Base-by-base conservation (phyloP, 371 early-diverging fungal genomes). In the Mucor piriformis region DNA sequence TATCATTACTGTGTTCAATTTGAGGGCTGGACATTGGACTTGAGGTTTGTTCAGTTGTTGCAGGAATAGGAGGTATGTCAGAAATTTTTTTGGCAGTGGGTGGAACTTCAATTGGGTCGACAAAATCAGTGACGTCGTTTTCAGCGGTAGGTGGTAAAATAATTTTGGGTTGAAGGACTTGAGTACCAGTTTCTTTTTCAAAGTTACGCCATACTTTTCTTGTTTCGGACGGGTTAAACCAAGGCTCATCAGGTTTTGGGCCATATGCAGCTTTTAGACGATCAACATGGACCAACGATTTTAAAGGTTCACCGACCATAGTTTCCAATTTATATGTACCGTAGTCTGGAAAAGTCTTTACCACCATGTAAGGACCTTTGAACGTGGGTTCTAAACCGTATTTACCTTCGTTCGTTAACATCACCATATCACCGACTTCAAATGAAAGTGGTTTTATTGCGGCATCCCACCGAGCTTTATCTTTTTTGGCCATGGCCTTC, bases 401-500 rank as follows among this genome's bases (percentile, higher is more conserved):
- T 20, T 46, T 42, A 20, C 44, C 53, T 47, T 60, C 61, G 21
- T 61, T 46, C 2, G 38, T 44, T 12, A 61, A 32, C 42, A 47
- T 38, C 1, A 61, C 54, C 18, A 46, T 35, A n/a, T 61, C 51
- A 62, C 62, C 56, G 25, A 27, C 13, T 33, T 54, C 56, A 54
- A 55, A 61, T 16, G 32, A 33, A 3, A 38, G 6, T 3, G 13
- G 24, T 27, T 56, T 63, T 1, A 67, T 46, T 3, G 27, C n/a
- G 1, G 59, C 42, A 54, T 67, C 67, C 67, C 65, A 72, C 0
- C 52, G 16, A 7, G 13, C 56, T 37, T 72, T 66, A 47, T 71
- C 72, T 33, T 54, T 32, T 13, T 46, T 35, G 1, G 57, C 57
- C 20, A 47, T 55, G 4, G 50, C 29, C 20, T 50, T 58, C 25